Percentiles rank a stretch among this genome's conserved stretches.
Conservation (phyloP, 2,329 filamentous ascomycete genomes). For the Hymenoscyphus linearis region DNA sequence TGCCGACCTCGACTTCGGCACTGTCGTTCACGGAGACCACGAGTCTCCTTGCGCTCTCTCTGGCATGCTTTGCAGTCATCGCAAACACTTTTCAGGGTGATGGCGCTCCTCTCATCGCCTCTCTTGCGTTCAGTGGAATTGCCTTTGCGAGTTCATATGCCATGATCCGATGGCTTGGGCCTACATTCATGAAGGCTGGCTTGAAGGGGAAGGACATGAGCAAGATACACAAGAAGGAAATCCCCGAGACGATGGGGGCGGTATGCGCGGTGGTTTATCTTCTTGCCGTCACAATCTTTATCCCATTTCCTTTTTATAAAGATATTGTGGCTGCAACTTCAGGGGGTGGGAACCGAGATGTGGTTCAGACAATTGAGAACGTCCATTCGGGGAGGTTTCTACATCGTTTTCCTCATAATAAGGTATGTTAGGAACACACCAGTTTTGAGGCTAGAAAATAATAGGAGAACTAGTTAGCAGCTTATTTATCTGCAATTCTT, state of each 20-base stretch:
- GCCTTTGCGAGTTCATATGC: constrained; percentile 79
- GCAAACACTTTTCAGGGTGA: constrained; percentile 74
- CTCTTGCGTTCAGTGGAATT: constrained; percentile 77
- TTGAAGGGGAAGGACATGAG: constrained; percentile 87
- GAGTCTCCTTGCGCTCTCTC: constrained; percentile 55
- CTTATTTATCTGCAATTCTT: constrained; percentile 89
- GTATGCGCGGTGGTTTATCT: constrained; percentile 91
- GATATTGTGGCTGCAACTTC: constrained; percentile 94
- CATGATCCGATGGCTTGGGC: constrained; percentile 89
- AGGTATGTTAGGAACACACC: constrained; percentile 47
- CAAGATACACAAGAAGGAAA: constrained; percentile 68
- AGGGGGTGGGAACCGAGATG: constrained; percentile 85
- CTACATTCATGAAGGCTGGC: constrained; percentile 80
- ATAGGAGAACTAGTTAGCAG: constrained; percentile 62
- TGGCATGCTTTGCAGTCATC: constrained; percentile 67
- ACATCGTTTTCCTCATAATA: constrained; percentile 90
- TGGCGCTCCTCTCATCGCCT: constrained; percentile 84
- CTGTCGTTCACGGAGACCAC: constrained; percentile 51
- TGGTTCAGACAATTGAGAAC: constrained; percentile 45
- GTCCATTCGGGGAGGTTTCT: constrained; percentile 74
- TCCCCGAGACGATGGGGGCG: constrained; percentile 95
- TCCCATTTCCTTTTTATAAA: constrained; percentile 97
- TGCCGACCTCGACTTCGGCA: constrained; percentile 19
- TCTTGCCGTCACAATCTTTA: constrained; percentile 81
- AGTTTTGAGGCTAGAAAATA: background rate